Base-by-base conservation (phyloP, 352 stramenopile genomes). In the Phytophthora syringae region DNA sequence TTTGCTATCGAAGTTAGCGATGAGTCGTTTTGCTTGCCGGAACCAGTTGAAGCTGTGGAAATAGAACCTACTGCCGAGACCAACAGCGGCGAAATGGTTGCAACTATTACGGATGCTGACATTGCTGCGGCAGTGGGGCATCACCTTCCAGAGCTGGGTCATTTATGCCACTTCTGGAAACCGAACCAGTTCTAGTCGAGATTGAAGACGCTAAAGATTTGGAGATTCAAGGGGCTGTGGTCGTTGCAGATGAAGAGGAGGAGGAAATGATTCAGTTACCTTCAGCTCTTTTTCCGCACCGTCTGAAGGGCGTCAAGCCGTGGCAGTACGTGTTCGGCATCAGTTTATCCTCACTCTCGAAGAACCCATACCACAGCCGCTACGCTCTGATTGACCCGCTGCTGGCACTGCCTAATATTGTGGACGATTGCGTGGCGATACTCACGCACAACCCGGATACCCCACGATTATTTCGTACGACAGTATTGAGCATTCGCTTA, bases 301-400 rank as follows among this genome's bases (percentile, higher is more conserved):
- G 82, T 5, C 76, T 90, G 53, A 84, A 89, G 43, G 82, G 78
- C 7, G 90, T 93, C 57, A 90, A 93, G 52, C 86, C 84, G 32
- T 95, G 84, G 83, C 87, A 95, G 61, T 83, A 92, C 39, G 84
- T 93, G 3, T 95, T 95, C 44, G 86, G 83, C 21, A 77, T 95
- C 24, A 84, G 77, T 36, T 42, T 95, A 25, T 74, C 73, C 13
- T 93, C 88, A n/a, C 67, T 95, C 16, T 79, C 82, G 42, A 89
- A 85, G 56, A 93, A 92, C 54, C 80, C 87, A 34, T 93, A 90
- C 42, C 87, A 95, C 63, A 89, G 79, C 52, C 80, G 83, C 12
- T 94, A 88, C 42, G 87, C 85, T 24, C 61, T 93, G 42, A 92
- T 95, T 58, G 80, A 95, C 47, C 84, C 87, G 1, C 49, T 84